A percentile compares a stretch with the other conserved stretches of the same genome.
These are phyloP conservation scores for Podospora bellae-mahoneyi DNA, from an alignment of 495 filamentous ascomycete genomes.

Conservation along the genomic window DNA sequence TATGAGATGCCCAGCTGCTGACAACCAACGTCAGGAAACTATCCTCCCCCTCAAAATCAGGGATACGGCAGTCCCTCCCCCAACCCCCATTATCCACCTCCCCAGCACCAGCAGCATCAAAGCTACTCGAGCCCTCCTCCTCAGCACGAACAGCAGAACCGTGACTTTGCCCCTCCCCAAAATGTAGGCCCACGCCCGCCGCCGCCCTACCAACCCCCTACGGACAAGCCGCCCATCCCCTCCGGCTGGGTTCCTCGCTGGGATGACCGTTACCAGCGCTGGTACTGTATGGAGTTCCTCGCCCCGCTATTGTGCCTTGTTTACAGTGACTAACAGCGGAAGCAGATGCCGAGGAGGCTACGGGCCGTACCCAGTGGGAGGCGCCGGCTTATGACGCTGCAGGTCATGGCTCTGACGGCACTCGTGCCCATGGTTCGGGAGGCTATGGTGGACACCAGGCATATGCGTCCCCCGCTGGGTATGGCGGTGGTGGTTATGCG, in stretches of 20 bases:
- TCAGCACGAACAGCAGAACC: background rate
- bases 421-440: conserved; percentile 12
- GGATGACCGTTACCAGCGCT: conserved; percentile 55
- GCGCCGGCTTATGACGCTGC: conserved; percentile 38
- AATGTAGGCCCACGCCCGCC: conserved; percentile 24
- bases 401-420: conserved; percentile 25
- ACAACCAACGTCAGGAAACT: conserved; percentile 7
- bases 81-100: conserved; percentile 13
- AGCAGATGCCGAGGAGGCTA: conserved; percentile 50
- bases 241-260: conserved; percentile 58
- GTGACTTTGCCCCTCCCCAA: conserved; percentile 9
- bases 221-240: conserved; percentile 53
- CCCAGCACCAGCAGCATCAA: conserved; percentile 1
- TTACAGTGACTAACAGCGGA: background rate
- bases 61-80: conserved; percentile 16
- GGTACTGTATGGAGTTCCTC: conserved; percentile 42
- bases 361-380: conserved; percentile 61
- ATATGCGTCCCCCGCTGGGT: conserved; percentile 1
- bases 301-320: background rate
- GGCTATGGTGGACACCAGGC: conserved; percentile 2
- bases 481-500: conserved; percentile 12
- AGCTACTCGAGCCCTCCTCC: conserved; percentile 1
- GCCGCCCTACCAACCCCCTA: conserved; percentile 42
- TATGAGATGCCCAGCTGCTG: background rate
- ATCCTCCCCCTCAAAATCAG: conserved; percentile 24